These are phyloP conservation scores for Trypanosoma boissoni DNA, from an alignment of 208 protist genomes.

Conservation along the genomic window DNA sequence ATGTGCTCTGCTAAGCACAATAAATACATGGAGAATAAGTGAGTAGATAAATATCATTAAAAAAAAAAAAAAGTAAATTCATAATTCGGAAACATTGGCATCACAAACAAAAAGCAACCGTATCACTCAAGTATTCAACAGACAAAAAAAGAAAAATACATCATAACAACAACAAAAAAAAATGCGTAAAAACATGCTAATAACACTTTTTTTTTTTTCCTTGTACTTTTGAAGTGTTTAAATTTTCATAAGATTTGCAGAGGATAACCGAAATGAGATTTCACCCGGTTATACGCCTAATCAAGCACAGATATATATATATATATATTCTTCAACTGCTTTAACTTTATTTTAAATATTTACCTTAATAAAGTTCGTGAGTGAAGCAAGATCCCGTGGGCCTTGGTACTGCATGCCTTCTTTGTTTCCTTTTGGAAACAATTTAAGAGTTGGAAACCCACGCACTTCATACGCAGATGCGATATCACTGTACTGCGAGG, in stretches of 20 bases:
- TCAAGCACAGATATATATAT: neutral
- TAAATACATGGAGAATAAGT: too few relatives aligned
- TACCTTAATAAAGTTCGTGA: constrained; percentile 51
- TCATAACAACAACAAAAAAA: constrained; percentile 4
- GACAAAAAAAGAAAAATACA: neutral
- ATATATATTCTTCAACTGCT: neutral
- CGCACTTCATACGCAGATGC: constrained; percentile 45
- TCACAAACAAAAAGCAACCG: neutral
- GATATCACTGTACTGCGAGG: constrained; percentile 40
- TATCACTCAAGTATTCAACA: neutral
- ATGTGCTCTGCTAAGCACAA: too few relatives aligned
- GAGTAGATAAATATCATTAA: neutral
- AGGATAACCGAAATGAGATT: too few relatives aligned
- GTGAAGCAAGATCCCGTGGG: constrained; percentile 38
- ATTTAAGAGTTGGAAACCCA: constrained; percentile 88
- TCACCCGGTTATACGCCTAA: too few relatives aligned
- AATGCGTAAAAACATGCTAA: neutral
- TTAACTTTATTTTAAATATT: constrained; percentile 20
- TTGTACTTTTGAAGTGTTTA: too few relatives aligned
- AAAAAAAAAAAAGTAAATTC: neutral
- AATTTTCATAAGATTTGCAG: too few relatives aligned
- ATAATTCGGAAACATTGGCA: neutral
- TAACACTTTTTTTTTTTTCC: too few relatives aligned
- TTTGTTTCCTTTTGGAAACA: constrained; percentile 85
- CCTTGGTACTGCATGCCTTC: constrained; percentile 61